Evolutionary conservation across 176 grass and related monocot species (phyloP).

Genomic region (Saccharum spontaneum): DNA sequence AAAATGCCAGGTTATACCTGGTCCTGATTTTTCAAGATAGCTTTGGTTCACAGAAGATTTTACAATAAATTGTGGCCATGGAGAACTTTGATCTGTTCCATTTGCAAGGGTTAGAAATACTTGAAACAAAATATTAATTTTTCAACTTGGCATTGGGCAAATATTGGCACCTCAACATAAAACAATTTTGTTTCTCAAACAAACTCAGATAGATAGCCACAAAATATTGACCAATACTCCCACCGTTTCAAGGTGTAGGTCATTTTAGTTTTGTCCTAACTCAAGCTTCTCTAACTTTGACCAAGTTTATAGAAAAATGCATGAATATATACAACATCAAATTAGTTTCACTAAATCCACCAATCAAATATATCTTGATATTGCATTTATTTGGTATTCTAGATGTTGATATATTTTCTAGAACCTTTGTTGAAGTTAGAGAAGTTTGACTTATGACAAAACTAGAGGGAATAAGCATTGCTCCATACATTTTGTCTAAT

Average conservation of each 20-base stretch:
- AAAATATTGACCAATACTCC: constrained; percentile 9
- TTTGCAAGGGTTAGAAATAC: not conserved
- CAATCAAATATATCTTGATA: not conserved
- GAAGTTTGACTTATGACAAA: not conserved
- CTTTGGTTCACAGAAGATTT: constrained; percentile 22
- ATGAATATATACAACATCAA: not conserved
- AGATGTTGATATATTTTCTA: not conserved
- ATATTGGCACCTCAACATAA: not conserved
- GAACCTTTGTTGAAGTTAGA: not conserved
- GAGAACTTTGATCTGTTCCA: not conserved
- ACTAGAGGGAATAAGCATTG: not conserved
- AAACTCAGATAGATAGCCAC: not conserved
- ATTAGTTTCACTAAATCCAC: not conserved
- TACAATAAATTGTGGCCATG: not conserved
- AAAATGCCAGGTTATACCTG: not conserved
- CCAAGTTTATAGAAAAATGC: not conserved
- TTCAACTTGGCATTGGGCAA: not conserved
- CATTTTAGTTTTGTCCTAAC: not conserved
- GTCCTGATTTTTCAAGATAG: constrained; percentile 13
- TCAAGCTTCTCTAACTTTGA: not conserved
- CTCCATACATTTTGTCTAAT: not conserved
- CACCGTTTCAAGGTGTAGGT: not conserved
- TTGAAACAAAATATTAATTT: not conserved
- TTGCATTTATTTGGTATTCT: not conserved
- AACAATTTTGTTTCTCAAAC: not conserved